Evolutionary conservation across 805 yeast species (phyloP), one percentile per base, ranked within the genome.

Genomic region (Sugiyamaella floridensis): DNA sequence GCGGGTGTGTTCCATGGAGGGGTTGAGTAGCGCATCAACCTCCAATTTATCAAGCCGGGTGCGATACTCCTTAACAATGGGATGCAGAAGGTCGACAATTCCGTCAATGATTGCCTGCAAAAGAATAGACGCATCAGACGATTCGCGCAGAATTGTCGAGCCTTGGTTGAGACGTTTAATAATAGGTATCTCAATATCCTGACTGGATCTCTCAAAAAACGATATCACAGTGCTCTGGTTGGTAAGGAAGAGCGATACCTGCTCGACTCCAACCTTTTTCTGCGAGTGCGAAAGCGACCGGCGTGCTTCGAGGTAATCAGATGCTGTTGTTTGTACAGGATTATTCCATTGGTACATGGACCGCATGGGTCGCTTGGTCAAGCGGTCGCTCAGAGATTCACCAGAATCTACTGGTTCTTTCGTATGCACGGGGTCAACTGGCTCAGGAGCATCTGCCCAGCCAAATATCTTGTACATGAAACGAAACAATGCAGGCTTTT

Each of bases 61-160:
- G 32, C 75, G 71, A 58, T 81, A 81, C 2, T 80, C 82, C 0
- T 78, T 68, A 19, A 80, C 65, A 12, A 81, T 77, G 2, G 83
- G 83, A 51, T 73, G 73, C 2, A 77, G 64, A 45, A 78, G 66
- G 58, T 81, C 85, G 11, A 80, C 82, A 12, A 74, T 66, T 1
- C 81, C 73, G 60, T 81, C 85, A 10, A 81, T 58, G 5, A 81
- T 69, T 1, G 81, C 78, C 56, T 81, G 83, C 15, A 80, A 68
- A 32, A 81, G 65, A 4, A 78, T 70, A 0, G 80, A 74, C 0
- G 82, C 69, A 60, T 80, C 83, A 52, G 76, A 70, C 0, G 81
- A 72, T 34, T 75, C 76, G 49, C 83, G 64, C 26, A 81, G 59
- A 40, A 79, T 65, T 0, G 85, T 77, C 37, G 73, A 70, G 3